Conservation (phyloP, 2,329 filamentous ascomycete genomes). For the Exophiala oligosperma region DNA sequence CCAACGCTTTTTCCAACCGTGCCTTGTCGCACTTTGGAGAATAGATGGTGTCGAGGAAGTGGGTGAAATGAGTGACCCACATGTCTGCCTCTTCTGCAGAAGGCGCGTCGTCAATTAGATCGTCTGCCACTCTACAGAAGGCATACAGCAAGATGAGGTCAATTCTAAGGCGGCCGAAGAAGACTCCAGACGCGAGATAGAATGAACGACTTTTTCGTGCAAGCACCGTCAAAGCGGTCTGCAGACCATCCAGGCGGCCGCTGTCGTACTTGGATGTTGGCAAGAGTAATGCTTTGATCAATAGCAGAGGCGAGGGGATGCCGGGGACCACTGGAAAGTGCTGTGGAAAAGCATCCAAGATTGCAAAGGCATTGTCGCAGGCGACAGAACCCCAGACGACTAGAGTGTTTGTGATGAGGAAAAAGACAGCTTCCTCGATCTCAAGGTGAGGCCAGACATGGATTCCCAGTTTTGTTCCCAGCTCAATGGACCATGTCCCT, state of each 20-base stretch:
- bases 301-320: conserved; percentile 49
- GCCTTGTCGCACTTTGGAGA: conserved; percentile 41
- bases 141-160: conserved; percentile 71
- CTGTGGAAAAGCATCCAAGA: conserved; percentile 63
- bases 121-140: conserved; percentile 72
- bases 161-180: conserved; percentile 66
- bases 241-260: conserved; percentile 57
- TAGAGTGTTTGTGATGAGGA: conserved; percentile 67
- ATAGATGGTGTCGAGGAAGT: conserved; percentile 54
- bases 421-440: conserved; percentile 73
- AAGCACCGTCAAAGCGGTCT: conserved; percentile 60
- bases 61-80: conserved; percentile 61
- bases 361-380: conserved; percentile 67
- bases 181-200: conserved; percentile 69
- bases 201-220: conserved; percentile 70
- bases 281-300: conserved; percentile 55
- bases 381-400: conserved; percentile 69
- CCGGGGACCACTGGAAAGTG: conserved; percentile 54
- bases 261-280: conserved; percentile 56
- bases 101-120: conserved; percentile 67
- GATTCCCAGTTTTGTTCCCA: conserved; percentile 65
- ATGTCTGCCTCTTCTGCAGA: conserved; percentile 52
- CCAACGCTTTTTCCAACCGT: conserved; percentile 31
- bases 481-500: conserved; percentile 71
- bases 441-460: conserved; percentile 67